These are phyloP conservation scores for Sporothrix luriei DNA, from an alignment of 2,329 filamentous ascomycete genomes.

Conservation along the genomic window DNA sequence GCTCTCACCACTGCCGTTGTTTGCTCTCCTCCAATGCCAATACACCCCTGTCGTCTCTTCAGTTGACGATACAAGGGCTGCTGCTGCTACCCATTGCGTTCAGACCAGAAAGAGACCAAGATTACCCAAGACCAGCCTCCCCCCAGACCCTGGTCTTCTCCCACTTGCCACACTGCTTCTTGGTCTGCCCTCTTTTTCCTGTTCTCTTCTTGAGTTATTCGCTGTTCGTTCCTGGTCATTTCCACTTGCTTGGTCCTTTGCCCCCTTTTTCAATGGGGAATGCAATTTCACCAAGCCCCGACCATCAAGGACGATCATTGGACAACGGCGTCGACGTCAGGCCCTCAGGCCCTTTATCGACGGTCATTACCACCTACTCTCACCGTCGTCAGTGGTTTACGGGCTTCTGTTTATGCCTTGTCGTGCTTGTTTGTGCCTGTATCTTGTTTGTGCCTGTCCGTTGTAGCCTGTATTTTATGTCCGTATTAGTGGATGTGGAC, in stretches of 20 bases:
- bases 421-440: not conserved
- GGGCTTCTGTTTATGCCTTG: too few species aligned
- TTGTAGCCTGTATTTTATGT: not conserved
- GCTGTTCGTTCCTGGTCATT: constrained; percentile 25
- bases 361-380: too few species aligned
- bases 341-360: too few species aligned
- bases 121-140: constrained; percentile 1
- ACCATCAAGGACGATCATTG: constrained; percentile 4
- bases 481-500: not conserved
- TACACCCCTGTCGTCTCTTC: constrained; percentile 12
- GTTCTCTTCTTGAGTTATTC: not conserved
- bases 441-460: not conserved
- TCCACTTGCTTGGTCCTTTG: constrained; percentile 33
- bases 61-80: constrained; percentile 12
- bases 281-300: constrained; percentile 38
- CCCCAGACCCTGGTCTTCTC: constrained; percentile 7
- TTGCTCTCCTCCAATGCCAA: not conserved
- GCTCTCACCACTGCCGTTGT: too few species aligned
- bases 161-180: constrained; percentile 18
- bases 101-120: not conserved
- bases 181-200: not conserved
- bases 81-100: not conserved
- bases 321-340: not conserved
- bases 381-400: too few species aligned
- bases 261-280: constrained; percentile 33